Base-by-base conservation (phyloP, 345 rosid species). In the Euclidium syriacum region DNA sequence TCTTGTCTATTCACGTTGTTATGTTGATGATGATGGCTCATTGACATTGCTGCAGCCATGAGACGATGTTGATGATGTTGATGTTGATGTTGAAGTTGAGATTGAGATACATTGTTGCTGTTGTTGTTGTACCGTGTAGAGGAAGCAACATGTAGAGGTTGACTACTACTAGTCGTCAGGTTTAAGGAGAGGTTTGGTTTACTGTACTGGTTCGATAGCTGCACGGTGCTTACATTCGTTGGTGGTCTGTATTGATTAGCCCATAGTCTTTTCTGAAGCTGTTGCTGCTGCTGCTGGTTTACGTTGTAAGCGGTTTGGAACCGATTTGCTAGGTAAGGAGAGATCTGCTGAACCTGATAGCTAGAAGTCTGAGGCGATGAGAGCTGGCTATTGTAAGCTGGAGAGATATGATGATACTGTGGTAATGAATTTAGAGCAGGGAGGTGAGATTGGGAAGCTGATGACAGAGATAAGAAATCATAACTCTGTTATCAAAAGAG, bases 321-420 rank as follows among this genome's bases (percentile, higher is more conserved):
- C 25, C 80, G 50, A 61, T 68, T 77, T 4, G 73, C 39, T 22
- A 64, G 57, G 70, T 75, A 75, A 11, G 80, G 70, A 58, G 81
- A 77, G 17, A 62, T 20, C 74, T 76, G 72, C 36, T 70, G 82
- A 67, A 87, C 97, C 95, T 87, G 95, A 62, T 79, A 80, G n/a
- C 74, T 46, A 10, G 75, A 56, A 33, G 72, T 65, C 20, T 79
- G 42, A 34, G 84, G 62, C 30, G 94, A 70, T 34, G 94, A 70
- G 71, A 61, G 66, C 47, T 73, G 85, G 33, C 62, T 79, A 3
- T 53, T 68, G 71, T 75, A 80, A 52, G 79, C 48, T 47, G 82
- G 27, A 14, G 81, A 38, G 24, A 65, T 17, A 47, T 63, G 83
- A 36, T 36, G 41, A 57, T 63, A 57, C 39, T 73, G 84, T 14